phyloP scores from a whole-genome alignment of 108 stramenopile genomes.

The Nitzschia sp. region DNA sequence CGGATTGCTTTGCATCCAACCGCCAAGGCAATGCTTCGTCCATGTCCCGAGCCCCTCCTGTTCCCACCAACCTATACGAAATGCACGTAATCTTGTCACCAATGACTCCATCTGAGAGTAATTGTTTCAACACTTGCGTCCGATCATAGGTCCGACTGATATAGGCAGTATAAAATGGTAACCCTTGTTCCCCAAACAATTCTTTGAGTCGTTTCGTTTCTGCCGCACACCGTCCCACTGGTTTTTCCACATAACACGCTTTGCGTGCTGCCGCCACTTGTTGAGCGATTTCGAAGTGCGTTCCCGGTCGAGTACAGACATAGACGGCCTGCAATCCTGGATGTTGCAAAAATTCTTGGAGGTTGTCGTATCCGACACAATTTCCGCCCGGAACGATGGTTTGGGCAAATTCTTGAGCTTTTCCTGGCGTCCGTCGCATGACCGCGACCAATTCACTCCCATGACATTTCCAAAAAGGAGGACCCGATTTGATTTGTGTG shows the following conservation, averaged over 20 bases:
- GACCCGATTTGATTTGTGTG: slow-evolving; percentile 53
- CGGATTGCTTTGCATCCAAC: slow-evolving; percentile 42
- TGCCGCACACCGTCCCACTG: slow-evolving; percentile 56
- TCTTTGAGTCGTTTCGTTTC: slow-evolving; percentile 39
- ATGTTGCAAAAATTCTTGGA: slow-evolving; percentile 46
- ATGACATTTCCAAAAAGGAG: slow-evolving; percentile 56
- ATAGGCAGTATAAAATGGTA: slow-evolving; percentile 58
- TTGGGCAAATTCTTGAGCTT: slow-evolving; percentile 41
- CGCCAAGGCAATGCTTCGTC: slow-evolving; percentile 39
- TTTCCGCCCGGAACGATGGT: not conserved
- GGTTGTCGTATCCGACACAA: slow-evolving; percentile 51
- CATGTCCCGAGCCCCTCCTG: slow-evolving; percentile 35
- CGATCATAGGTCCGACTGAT: slow-evolving; percentile 59
- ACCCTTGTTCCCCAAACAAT: slow-evolving; percentile 21
- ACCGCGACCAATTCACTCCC: slow-evolving; percentile 50
- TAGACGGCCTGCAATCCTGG: slow-evolving; percentile 54
- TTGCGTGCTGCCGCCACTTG: slow-evolving; percentile 36
- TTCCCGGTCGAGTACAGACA: slow-evolving; percentile 52
- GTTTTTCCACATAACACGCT: slow-evolving; percentile 62
- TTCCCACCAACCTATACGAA: slow-evolving; percentile 28
- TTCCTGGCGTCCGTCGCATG: slow-evolving; percentile 61
- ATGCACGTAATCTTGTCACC: slow-evolving; percentile 44
- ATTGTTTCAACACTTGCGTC: slow-evolving; percentile 30
- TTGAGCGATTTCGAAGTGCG: slow-evolving; percentile 45
- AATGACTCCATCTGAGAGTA: slow-evolving; percentile 32